These are phyloP conservation scores for Pestalotiopsis sp. DNA, from an alignment of 2,329 filamentous ascomycete species.

Conservation along the genomic window DNA sequence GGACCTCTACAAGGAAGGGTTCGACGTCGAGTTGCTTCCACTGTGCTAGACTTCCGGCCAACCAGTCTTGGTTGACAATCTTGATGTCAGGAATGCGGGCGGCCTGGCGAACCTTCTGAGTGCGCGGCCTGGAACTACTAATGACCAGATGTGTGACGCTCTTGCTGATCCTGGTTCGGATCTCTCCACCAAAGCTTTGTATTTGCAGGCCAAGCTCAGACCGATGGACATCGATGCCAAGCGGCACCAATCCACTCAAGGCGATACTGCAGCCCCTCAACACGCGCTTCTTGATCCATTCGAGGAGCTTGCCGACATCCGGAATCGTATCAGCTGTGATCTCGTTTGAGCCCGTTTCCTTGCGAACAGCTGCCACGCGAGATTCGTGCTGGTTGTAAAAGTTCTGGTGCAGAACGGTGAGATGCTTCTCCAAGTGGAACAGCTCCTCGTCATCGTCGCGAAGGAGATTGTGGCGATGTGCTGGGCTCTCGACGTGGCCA, in stretches of 20 bases:
- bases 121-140: conserved; percentile 72
- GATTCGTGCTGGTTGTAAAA: conserved; percentile 86
- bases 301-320: conserved; percentile 84
- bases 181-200: conserved; percentile 77
- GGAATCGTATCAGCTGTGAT: conserved; percentile 62
- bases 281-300: conserved; percentile 75
- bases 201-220: conserved; percentile 90
- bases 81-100: conserved; percentile 79
- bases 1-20: conserved; percentile 76
- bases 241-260: conserved; percentile 86
- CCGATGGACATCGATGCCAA: conserved; percentile 75
- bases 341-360: conserved; percentile 40
- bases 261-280: conserved; percentile 79
- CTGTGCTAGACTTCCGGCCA: conserved; percentile 79
- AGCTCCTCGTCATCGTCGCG: conserved; percentile 89
- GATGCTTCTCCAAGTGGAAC: conserved; percentile 71
- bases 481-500: conserved; percentile 32
- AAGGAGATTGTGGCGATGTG: conserved; percentile 72
- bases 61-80: conserved; percentile 91
- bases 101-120: conserved; percentile 88
- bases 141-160: conserved; percentile 77
- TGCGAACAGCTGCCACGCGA: conserved; percentile 49
- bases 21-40: conserved; percentile 82
- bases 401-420: conserved; percentile 72
- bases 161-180: conserved; percentile 58